These are phyloP conservation scores for Decorospora gaudefroyi DNA, from an alignment of 2,329 filamentous ascomycete genomes.

Conservation along the genomic window DNA sequence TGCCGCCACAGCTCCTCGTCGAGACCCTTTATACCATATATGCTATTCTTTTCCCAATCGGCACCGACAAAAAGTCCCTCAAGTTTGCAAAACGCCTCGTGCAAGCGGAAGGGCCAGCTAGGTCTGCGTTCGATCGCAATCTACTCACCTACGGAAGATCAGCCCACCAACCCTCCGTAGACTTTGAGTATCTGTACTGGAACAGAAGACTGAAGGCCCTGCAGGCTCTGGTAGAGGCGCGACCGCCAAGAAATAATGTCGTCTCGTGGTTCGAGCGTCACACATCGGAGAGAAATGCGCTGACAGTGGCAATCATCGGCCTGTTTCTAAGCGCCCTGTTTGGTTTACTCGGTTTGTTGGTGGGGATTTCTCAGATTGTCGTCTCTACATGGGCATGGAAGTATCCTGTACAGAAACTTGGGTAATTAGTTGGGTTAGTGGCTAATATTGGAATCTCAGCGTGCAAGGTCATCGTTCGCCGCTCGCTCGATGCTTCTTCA, in stretches of 20 bases:
- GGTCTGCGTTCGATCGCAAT: slow-evolving; percentile 1
- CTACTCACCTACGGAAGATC: background rate
- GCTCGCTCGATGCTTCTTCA: no score
- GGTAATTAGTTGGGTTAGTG: no score
- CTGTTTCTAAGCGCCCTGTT: background rate
- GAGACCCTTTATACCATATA: background rate
- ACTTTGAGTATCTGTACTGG: background rate
- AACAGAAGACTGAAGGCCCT: background rate
- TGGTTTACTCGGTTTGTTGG: background rate
- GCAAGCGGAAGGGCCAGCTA: no score
- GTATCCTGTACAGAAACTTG: background rate
- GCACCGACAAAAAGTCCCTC: background rate
- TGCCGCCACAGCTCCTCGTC: background rate
- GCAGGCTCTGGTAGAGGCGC: background rate
- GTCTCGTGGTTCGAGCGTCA: background rate
- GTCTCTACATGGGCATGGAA: background rate
- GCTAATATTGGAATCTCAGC: no score
- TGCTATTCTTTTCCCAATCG: background rate
- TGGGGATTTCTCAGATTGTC: background rate
- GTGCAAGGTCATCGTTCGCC: no score
- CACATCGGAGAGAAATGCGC: background rate
- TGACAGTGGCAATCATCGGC: background rate
- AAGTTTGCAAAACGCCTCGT: background rate
- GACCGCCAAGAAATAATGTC: background rate
- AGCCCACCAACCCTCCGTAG: background rate